Percentiles rank a stretch among this genome's conserved stretches.
Evolutionary conservation across 371 early-diverging fungal genomes (phyloP).

Genomic region (Apophysomyces variabilis): DNA sequence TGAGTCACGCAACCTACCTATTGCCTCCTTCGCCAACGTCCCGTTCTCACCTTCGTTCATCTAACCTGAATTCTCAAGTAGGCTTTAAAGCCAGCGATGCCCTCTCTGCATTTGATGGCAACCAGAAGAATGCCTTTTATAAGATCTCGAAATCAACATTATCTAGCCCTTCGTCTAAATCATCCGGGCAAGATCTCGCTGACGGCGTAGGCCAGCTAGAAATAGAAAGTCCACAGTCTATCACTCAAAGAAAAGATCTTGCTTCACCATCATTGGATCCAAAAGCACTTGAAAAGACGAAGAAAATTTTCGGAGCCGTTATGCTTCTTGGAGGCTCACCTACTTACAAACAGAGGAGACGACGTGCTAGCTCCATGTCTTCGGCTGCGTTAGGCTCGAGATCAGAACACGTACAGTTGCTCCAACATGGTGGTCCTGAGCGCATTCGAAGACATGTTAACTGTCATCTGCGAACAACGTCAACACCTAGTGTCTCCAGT

Average conservation of each 20-base stretch:
- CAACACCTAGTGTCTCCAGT: constrained; percentile 2
- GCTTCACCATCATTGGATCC: constrained; percentile 42
- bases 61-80: constrained; percentile 3
- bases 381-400: constrained; percentile 19
- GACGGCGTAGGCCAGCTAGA: constrained; percentile 37
- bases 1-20: constrained; percentile 32
- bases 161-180: not conserved
- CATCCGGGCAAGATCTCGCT: constrained; percentile 20
- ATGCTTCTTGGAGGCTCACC: constrained; percentile 74
- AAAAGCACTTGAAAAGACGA: constrained; percentile 44
- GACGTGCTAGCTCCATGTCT: constrained; percentile 62
- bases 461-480: constrained; percentile 32
- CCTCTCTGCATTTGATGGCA: constrained; percentile 7
- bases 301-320: constrained; percentile 60
- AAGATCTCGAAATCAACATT: not conserved
- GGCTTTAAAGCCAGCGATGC: not conserved
- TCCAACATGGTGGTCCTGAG: constrained; percentile 31
- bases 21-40: constrained; percentile 3
- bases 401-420: constrained; percentile 11
- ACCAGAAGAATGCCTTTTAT: not conserved
- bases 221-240: constrained; percentile 17
- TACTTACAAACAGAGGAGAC: constrained; percentile 72
- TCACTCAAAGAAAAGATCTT: constrained; percentile 7
- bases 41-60: constrained; percentile 11
- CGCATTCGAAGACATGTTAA: constrained; percentile 36